Evolutionary conservation across 1,284 basidiomycete species (phyloP).

Genomic region (Porogramme epimiltina): DNA sequence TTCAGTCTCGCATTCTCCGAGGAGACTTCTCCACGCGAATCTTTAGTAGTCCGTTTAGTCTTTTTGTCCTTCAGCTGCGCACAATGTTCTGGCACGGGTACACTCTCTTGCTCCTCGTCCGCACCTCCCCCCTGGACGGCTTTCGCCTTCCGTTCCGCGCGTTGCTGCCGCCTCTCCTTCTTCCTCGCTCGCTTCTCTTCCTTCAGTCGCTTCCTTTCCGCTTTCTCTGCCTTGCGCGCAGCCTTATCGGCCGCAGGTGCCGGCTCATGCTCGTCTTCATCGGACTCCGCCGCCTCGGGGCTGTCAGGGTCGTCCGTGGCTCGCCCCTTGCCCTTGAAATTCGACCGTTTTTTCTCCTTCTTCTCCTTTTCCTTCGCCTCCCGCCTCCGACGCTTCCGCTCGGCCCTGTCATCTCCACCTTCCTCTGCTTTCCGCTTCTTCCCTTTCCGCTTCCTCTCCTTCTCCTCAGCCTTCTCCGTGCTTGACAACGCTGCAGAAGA

Average conservation of each 20-base stretch:
- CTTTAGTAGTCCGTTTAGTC: no score
- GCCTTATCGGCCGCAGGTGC: not conserved
- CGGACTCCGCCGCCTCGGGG: not conserved
- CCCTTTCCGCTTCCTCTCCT: constrained; percentile 17
- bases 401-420: constrained; percentile 1
- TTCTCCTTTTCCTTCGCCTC: constrained; percentile 14
- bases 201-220: constrained; percentile 21
- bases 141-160: constrained; percentile 19
- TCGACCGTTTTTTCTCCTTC: constrained; percentile 5
- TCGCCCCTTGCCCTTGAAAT: constrained; percentile 8
- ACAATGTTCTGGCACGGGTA: no score
- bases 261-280: not conserved
- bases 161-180: constrained; percentile 27
- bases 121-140: not conserved
- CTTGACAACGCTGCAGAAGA: not conserved
- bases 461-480: constrained; percentile 19
- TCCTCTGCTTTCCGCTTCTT: constrained; percentile 19
- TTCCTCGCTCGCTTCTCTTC: constrained; percentile 27
- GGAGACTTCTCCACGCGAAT: no score
- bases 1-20: no score
- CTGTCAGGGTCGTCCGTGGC: not conserved
- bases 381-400: not conserved
- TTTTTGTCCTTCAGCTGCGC: no score
- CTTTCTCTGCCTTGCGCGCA: constrained; percentile 6
- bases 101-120: not conserved